Base-by-base conservation (phyloP, 352 stramenopile species). In the Phytophthora quininea region DNA sequence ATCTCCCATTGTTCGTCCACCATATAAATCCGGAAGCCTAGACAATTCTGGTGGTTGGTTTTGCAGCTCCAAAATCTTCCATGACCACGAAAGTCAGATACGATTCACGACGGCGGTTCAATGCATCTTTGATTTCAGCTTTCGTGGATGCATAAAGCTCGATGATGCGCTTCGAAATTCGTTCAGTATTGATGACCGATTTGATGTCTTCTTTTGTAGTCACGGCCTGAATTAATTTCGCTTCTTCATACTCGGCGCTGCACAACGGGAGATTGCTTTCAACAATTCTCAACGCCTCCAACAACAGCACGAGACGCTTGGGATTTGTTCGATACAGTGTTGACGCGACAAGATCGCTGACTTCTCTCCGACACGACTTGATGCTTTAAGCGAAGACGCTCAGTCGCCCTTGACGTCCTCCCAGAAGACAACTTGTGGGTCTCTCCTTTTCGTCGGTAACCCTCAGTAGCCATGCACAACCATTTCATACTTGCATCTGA, bases 221-320 rank as follows among this genome's bases (percentile, higher is more conserved):
- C 11, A 60, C 10, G 11, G 52, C 54, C 15, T 12, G 14, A 15
- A 61, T 61, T 4, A 43, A 4, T 3, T 42, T 43, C 9, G 54
- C 52, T 19, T 61, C 54, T 0, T 61, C 42, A 46, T 61, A 54
- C 33, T 61, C 40, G 1, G 42, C 42, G 27, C 52, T 46, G n/a
- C 54, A 40, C 27, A 54, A 61, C 11, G 54, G 54, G 3, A 61
- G 42, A 19, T 53, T 53, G 30, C 52, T 61, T 27, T 38, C 29
- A 43, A 61, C 33, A 49, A 61, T 53, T 3, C 54, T 27, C 7
- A 45, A 4, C 3, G 53, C 50, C 50, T 51, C 38, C 37, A 43
- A 43, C 37, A 43, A 43, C 7, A 43, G 37, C 12, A 12, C 37
- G 37, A 43, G 37, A 43, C 37, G 37, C 12, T 43, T 43, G 12